Evolutionary conservation across 805 yeast genomes (phyloP).

Genomic region (Yarrowia alimentaria): DNA sequence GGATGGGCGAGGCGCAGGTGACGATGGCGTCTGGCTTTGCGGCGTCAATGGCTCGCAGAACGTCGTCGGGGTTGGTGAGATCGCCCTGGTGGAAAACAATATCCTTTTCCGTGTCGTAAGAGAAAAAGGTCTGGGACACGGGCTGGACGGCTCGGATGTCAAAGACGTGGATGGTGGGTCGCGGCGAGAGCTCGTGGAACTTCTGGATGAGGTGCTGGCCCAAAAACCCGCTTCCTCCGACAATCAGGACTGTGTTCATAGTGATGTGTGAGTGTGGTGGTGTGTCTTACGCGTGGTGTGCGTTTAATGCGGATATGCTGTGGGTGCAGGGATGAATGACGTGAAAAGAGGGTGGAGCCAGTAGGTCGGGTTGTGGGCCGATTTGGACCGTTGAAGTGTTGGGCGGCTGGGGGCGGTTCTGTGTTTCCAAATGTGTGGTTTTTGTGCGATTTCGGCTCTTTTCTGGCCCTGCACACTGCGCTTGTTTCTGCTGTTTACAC

Average conservation of each 20-base stretch:
- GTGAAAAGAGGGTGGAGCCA: too few relatives aligned
- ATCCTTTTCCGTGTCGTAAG: slow-evolving; percentile 56
- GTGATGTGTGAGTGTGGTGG: not conserved
- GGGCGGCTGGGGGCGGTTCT: too few relatives aligned
- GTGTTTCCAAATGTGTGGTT: too few relatives aligned
- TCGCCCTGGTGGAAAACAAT: slow-evolving; percentile 77
- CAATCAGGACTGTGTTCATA: slow-evolving; percentile 63
- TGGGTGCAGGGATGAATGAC: too few relatives aligned
- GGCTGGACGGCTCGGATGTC: slow-evolving; percentile 87
- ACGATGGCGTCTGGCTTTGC: slow-evolving; percentile 74
- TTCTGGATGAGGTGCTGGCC: slow-evolving; percentile 90
- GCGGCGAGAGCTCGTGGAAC: slow-evolving; percentile 62
- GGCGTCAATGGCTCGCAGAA: slow-evolving; percentile 56
- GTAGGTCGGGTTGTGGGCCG: too few relatives aligned
- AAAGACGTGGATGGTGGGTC: slow-evolving; percentile 77
- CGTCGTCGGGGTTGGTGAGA: slow-evolving; percentile 69
- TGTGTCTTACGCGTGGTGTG: not conserved
- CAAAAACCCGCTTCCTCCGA: slow-evolving; percentile 96
- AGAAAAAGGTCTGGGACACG: slow-evolving; percentile 62
- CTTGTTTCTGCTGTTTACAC: too few relatives aligned
- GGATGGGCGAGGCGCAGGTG: slow-evolving; percentile 96
- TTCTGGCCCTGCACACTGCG: too few relatives aligned
- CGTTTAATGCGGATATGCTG: too few relatives aligned
- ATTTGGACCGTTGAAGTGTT: too few relatives aligned
- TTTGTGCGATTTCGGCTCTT: too few relatives aligned